phyloP scores from a whole-genome alignment of 1,139 yeast species.

The Zygosaccharomyces pseudobailii region DNA sequence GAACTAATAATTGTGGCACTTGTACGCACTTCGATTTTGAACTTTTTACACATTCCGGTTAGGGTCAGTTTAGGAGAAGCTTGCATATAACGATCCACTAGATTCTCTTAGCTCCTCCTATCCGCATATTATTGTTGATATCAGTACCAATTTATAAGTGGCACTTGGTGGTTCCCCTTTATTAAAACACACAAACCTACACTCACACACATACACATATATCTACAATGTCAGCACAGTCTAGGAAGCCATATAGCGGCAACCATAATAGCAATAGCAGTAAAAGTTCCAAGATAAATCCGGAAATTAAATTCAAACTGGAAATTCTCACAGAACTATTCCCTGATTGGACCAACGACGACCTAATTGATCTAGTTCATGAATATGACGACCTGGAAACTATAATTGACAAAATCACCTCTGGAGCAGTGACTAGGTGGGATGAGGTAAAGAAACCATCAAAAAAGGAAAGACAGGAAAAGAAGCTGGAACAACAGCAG shows the following conservation, averaged over 20 bases:
- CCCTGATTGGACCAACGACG: conserved; percentile 93
- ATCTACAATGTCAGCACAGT: conserved; percentile 23
- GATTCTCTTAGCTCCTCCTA: not conserved
- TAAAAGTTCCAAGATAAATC: conserved; percentile 31
- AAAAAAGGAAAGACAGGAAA: conserved; percentile 40
- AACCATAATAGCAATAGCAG: conserved; percentile 8
- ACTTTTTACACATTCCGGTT: not conserved
- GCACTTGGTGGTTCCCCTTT: not conserved
- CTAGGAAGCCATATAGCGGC: conserved; percentile 22
- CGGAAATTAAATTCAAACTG: conserved; percentile 46
- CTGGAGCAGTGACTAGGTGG: conserved; percentile 63
- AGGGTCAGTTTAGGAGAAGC: conserved; percentile 1
- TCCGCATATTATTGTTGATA: not conserved
- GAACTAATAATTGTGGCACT: not conserved
- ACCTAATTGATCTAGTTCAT: conserved; percentile 65
- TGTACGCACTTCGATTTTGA: not conserved
- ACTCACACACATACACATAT: conserved; percentile 4
- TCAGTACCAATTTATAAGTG: not conserved
- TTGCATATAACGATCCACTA: not conserved
- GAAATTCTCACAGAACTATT: conserved; percentile 74
- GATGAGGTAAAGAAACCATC: conserved; percentile 57
- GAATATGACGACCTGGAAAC: conserved; percentile 76
- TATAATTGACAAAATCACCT: conserved; percentile 82
- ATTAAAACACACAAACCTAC: not conserved
- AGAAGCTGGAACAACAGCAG: conserved; percentile 27